Conservation (phyloP, 495 filamentous ascomycete species). For the Chaetomium tenue region DNA sequence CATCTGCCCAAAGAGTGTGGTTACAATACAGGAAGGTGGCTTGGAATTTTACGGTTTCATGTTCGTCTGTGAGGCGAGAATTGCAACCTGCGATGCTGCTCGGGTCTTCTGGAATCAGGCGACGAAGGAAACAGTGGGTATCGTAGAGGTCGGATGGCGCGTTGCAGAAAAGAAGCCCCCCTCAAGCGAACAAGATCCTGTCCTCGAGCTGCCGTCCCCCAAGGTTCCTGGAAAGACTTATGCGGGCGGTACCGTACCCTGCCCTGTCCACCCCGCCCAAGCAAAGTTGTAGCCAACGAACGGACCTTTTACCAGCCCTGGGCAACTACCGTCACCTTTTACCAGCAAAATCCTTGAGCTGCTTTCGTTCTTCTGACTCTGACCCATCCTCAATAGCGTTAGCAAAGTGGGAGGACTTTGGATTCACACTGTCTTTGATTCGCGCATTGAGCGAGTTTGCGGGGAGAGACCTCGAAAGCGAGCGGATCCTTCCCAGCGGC, state of each 20-base stretch:
- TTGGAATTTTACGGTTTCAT: slow-evolving; percentile 1
- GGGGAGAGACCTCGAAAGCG: neutral
- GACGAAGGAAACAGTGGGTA: neutral
- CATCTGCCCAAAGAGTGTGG: slow-evolving; percentile 8
- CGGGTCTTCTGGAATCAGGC: slow-evolving; percentile 6
- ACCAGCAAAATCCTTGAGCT: neutral
- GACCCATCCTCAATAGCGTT: neutral
- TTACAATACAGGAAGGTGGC: slow-evolving; percentile 2
- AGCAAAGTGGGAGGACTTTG: neutral
- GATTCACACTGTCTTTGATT: slow-evolving; percentile 14
- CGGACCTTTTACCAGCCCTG: slow-evolving; percentile 6
- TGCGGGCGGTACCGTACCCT: slow-evolving; percentile 14
- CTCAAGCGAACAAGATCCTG: neutral
- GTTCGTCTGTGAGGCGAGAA: neutral
- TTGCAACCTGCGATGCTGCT: neutral
- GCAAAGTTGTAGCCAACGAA: slow-evolving; percentile 22
- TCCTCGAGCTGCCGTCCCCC: neutral
- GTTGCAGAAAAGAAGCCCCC: neutral
- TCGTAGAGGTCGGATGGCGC: slow-evolving; percentile 12
- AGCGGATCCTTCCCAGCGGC: slow-evolving; percentile 20
- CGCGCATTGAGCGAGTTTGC: slow-evolving; percentile 17
- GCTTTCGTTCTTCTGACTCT: neutral
- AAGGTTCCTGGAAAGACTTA: neutral
- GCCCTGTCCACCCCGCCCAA: slow-evolving; percentile 23
- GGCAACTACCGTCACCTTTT: neutral